phyloP scores from a whole-genome alignment of 129 eudicot genomes.

The Flaveria trinervia region DNA sequence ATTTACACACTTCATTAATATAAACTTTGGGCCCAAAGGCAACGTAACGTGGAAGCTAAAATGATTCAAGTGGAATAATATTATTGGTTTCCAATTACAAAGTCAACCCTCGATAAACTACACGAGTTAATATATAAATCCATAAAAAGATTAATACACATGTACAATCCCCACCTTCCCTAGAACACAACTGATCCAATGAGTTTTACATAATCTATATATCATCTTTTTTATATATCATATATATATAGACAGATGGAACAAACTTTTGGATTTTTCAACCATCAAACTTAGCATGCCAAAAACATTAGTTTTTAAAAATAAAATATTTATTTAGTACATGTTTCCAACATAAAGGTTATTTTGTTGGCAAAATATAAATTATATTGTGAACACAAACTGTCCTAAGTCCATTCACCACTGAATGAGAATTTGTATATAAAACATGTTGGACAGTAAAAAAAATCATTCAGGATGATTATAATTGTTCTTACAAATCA shows the following conservation, averaged over 20 bases:
- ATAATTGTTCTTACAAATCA: too few species aligned
- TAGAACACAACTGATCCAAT: not conserved
- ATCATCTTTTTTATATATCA: not conserved
- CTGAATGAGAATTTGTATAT: too few species aligned
- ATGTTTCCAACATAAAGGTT: not conserved
- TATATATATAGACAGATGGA: not conserved
- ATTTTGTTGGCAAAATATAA: not conserved
- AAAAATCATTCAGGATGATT: too few species aligned
- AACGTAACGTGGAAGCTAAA: conserved; percentile 17
- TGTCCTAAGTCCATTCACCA: not conserved
- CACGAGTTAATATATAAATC: not conserved
- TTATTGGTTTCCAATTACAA: not conserved
- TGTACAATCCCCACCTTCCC: not conserved
- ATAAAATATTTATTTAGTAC: too few species aligned
- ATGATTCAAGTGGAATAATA: not conserved
- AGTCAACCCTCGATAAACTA: not conserved
- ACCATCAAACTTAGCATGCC: not conserved
- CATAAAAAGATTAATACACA: not conserved
- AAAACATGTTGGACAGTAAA: not conserved
- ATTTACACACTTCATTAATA: not conserved
- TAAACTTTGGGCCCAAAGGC: not conserved
- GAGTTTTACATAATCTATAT: not conserved
- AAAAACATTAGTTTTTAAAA: too few species aligned
- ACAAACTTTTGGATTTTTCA: not conserved
- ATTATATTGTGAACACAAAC: not conserved